These are phyloP conservation scores for Pichia sp. DNA, from an alignment of 1,139 yeast genomes.

Conservation along the genomic window DNA sequence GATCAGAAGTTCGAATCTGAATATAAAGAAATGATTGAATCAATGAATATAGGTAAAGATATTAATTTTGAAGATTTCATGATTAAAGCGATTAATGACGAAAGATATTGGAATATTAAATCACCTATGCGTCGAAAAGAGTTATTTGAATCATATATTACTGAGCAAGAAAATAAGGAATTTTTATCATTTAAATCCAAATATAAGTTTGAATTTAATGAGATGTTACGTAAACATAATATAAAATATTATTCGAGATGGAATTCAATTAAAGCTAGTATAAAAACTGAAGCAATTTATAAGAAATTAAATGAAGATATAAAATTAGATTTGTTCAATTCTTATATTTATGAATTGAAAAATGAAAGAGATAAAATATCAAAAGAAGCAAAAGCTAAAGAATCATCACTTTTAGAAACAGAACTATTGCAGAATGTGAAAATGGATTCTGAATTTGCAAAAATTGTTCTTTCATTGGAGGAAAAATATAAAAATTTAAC, in stretches of 20 bases:
- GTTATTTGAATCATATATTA: conserved; percentile 59
- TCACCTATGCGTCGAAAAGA: conserved; percentile 57
- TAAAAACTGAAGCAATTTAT: conserved; percentile 63
- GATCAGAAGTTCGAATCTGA: conserved; percentile 27
- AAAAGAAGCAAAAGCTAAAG: conserved; percentile 37
- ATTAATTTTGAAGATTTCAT: conserved; percentile 74
- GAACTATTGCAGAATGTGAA: conserved; percentile 28
- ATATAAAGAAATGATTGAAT: conserved; percentile 49
- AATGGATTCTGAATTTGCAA: conserved; percentile 26
- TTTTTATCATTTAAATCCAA: conserved; percentile 48
- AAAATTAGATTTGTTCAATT: conserved; percentile 46
- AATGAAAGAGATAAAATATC: conserved; percentile 33
- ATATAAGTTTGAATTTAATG: conserved; percentile 48
- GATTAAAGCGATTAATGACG: conserved; percentile 49
- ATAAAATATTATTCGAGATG: conserved; percentile 62
- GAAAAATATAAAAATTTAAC: conserved; percentile 44
- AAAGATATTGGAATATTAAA: conserved; percentile 63
- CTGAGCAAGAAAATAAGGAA: conserved; percentile 49
- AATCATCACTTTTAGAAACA: conserved; percentile 45
- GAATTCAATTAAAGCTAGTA: conserved; percentile 46
- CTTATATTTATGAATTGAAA: conserved; percentile 41
- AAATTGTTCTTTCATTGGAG: conserved; percentile 12
- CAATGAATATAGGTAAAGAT: conserved; percentile 55
- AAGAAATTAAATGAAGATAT: conserved; percentile 55
- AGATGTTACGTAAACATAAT: conserved; percentile 40